These are phyloP conservation scores for Camellia lanceoleosa DNA, from an alignment of 148 eudicot species.

Conservation along the genomic window DNA sequence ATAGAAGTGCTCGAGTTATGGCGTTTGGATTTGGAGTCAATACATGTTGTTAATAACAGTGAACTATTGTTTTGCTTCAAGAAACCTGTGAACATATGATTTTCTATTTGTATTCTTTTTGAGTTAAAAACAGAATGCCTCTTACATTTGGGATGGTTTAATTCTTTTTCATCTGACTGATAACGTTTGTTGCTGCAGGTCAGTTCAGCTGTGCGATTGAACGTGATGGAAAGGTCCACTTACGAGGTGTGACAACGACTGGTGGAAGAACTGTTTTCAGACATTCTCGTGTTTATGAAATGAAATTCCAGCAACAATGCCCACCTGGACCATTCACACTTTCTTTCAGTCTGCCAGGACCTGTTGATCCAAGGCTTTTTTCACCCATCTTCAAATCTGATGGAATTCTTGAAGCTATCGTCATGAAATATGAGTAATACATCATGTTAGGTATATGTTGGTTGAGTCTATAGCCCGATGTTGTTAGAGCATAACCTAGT, in stretches of 20 bases:
- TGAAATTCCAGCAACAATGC: conserved; percentile 40
- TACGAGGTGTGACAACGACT: conserved; percentile 50
- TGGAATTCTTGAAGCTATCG: conserved; percentile 41
- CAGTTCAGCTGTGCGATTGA: conserved; percentile 76
- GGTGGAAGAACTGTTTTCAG: conserved; percentile 39
- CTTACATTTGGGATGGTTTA: neutral
- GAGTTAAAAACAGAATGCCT: neutral
- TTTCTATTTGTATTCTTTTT: neutral
- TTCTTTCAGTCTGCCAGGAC: conserved; percentile 41
- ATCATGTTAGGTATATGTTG: neutral
- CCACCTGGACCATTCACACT: conserved; percentile 42
- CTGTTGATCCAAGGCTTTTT: conserved; percentile 45
- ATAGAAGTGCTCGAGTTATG: neutral
- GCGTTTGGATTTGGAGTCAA: neutral
- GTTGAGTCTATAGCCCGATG: neutral
- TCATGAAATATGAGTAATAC: conserved; percentile 26
- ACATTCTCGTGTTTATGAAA: conserved; percentile 42
- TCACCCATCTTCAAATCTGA: conserved; percentile 37
- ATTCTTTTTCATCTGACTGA: neutral
- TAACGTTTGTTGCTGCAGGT: conserved; percentile 39
- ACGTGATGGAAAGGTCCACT: conserved; percentile 62
- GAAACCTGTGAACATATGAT: neutral
- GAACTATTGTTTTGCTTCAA: too few relatives aligned
- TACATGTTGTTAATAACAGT: too few relatives aligned
- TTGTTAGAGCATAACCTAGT: too few relatives aligned